Conservation (phyloP, 2,329 filamentous ascomycete genomes). For the Cytospora leucostoma region DNA sequence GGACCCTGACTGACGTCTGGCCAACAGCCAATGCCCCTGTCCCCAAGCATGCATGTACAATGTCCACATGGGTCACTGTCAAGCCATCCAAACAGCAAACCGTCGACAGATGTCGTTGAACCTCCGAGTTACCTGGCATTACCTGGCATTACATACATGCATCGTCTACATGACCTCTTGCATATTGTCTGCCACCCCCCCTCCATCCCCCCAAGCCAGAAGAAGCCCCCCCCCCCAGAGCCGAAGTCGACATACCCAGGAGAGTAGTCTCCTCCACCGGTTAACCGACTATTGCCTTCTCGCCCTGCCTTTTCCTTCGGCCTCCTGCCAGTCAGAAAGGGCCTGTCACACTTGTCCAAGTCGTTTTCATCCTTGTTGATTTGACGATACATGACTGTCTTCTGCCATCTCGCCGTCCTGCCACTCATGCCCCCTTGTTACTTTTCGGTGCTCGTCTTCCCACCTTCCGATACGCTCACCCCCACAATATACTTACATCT, state of each 20-base stretch:
- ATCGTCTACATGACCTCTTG: constrained; percentile 12
- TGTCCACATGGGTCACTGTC: constrained; percentile 14
- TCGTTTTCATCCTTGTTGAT: constrained; percentile 23
- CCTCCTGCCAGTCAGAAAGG: constrained; percentile 4
- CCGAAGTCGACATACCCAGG: neutral
- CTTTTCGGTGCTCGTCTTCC: constrained; percentile 28
- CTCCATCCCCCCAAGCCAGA: neutral
- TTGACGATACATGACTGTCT: constrained; percentile 25
- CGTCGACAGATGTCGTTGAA: constrained; percentile 18
- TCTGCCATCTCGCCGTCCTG: constrained; percentile 10
- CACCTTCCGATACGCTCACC: constrained; percentile 23
- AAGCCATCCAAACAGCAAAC: constrained; percentile 19
- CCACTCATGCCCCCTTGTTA: constrained; percentile 23
- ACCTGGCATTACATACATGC: constrained; percentile 11
- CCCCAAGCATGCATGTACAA: constrained; percentile 10
- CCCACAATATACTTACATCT: constrained; percentile 17
- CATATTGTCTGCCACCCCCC: constrained; percentile 12
- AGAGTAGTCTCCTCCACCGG: constrained; percentile 6
- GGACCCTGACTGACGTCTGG: constrained; percentile 13
- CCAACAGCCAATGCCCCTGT: constrained; percentile 13
- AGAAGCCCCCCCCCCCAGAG: neutral
- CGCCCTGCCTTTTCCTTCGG: constrained; percentile 10
- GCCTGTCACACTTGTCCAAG: constrained; percentile 21
- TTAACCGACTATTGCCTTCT: constrained; percentile 22
- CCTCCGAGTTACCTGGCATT: constrained; percentile 27